These are phyloP conservation scores for Colletotrichum neosansevieriae DNA, from an alignment of 2,329 filamentous ascomycete species.

Conservation along the genomic window DNA sequence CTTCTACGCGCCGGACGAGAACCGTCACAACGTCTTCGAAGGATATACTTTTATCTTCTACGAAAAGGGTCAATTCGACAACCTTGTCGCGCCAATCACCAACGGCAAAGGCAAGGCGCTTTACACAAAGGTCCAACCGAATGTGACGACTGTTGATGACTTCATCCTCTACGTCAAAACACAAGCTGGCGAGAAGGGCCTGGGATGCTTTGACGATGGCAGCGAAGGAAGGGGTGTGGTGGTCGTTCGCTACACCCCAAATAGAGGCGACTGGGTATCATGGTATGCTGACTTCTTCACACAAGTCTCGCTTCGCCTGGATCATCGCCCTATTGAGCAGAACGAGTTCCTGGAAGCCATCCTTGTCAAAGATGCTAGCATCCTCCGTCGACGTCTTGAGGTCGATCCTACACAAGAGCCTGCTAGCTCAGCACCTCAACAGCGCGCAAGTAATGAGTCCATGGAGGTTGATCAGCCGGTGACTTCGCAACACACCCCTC, in stretches of 20 bases:
- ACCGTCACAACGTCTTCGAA: slow-evolving; percentile 79
- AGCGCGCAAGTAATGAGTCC: slow-evolving; percentile 8
- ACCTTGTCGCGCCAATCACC: slow-evolving; percentile 79
- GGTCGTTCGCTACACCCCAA: slow-evolving; percentile 78
- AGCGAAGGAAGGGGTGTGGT: slow-evolving; percentile 79
- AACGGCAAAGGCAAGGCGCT: slow-evolving; percentile 87
- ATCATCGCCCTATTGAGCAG: slow-evolving; percentile 87
- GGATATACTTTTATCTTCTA: slow-evolving; percentile 93
- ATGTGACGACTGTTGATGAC: slow-evolving; percentile 77
- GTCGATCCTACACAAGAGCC: slow-evolving; percentile 54
- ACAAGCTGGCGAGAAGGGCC: slow-evolving; percentile 79
- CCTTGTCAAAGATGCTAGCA: slow-evolving; percentile 79
- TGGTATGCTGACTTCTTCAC: slow-evolving; percentile 80
- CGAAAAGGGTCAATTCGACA: slow-evolving; percentile 79
- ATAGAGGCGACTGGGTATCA: slow-evolving; percentile 63
- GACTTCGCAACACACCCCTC: slow-evolving; percentile 24
- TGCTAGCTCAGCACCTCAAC: slow-evolving; percentile 43
- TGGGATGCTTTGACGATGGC: slow-evolving; percentile 73
- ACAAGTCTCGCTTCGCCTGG: slow-evolving; percentile 76
- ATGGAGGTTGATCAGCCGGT: slow-evolving; percentile 46
- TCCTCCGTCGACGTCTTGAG: slow-evolving; percentile 76
- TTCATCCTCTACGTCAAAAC: slow-evolving; percentile 82
- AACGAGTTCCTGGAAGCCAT: slow-evolving; percentile 94
- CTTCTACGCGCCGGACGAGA: slow-evolving; percentile 78
- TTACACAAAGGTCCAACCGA: slow-evolving; percentile 69